These are phyloP conservation scores for Diaporthe sp. DNA, from an alignment of 2,329 filamentous ascomycete genomes.

Conservation along the genomic window DNA sequence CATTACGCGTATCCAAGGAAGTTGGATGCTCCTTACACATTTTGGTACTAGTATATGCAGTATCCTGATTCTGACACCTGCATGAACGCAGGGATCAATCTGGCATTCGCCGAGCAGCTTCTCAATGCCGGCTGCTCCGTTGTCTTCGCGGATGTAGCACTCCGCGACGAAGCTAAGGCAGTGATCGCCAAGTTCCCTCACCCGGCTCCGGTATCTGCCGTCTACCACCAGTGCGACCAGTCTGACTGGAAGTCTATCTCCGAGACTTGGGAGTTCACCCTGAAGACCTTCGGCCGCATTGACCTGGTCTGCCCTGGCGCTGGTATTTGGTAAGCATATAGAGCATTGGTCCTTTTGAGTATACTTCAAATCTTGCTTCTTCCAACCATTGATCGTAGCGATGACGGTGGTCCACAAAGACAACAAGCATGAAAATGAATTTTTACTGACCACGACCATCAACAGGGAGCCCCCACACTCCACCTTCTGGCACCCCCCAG, in stretches of 20 bases:
- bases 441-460: neutral
- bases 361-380: neutral
- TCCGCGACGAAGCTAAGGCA: slow-evolving; percentile 39
- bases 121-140: slow-evolving; percentile 42
- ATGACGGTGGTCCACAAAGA: too few relatives aligned
- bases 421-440: too few relatives aligned
- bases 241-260: slow-evolving; percentile 43
- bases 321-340: slow-evolving; percentile 28
- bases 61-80: neutral
- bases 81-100: slow-evolving; percentile 39
- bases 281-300: slow-evolving; percentile 37
- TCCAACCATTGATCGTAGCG: neutral
- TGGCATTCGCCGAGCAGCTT: slow-evolving; percentile 37
- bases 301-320: slow-evolving; percentile 37
- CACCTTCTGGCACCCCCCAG: slow-evolving; percentile 40
- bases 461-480: slow-evolving; percentile 38
- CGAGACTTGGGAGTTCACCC: slow-evolving; percentile 35
- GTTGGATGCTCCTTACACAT: neutral
- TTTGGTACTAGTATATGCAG: neutral
- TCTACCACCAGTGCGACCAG: slow-evolving; percentile 36
- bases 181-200: slow-evolving; percentile 35
- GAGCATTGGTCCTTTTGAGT: too few relatives aligned
- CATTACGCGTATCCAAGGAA: neutral
- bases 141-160: slow-evolving; percentile 40
- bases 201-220: slow-evolving; percentile 14